Evolutionary conservation across 2,329 filamentous ascomycete species (phyloP).

Genomic region (Arthrobotrys sphaeroides): DNA sequence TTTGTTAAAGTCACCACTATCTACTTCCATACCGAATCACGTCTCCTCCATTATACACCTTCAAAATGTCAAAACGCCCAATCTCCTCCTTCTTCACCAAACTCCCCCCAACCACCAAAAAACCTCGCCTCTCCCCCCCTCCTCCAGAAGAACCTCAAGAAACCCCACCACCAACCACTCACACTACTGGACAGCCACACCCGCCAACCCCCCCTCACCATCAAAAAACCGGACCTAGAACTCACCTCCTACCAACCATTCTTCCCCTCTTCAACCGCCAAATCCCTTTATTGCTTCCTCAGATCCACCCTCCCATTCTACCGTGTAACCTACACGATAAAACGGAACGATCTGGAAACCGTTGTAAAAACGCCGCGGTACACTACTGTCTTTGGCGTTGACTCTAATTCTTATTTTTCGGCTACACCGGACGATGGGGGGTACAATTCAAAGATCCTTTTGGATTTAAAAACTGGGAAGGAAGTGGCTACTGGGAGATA

Average conservation of each 20-base stretch:
- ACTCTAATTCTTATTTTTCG: constrained; percentile 71
- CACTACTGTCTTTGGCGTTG: constrained; percentile 69
- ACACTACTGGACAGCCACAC: constrained; percentile 23
- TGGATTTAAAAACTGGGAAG: constrained; percentile 63
- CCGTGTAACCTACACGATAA: constrained; percentile 77
- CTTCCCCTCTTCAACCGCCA: constrained; percentile 68
- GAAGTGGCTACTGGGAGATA: constrained; percentile 66
- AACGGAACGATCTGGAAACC: constrained; percentile 70
- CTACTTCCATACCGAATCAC: too few relatives aligned
- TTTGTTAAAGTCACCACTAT: too few relatives aligned
- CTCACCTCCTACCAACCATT: constrained; percentile 80
- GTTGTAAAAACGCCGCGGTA: constrained; percentile 69
- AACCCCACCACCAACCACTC: constrained; percentile 9
- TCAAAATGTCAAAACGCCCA: constrained; percentile 37
- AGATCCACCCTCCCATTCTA: constrained; percentile 78
- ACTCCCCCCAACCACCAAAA: constrained; percentile 15
- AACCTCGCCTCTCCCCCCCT: constrained; percentile 3
- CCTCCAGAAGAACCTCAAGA: neutral
- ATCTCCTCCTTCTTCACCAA: constrained; percentile 45
- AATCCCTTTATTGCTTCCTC: constrained; percentile 74
- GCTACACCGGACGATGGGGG: constrained; percentile 59
- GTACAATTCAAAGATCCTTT: constrained; percentile 53
- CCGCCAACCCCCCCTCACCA: constrained; percentile 56
- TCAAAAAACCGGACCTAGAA: constrained; percentile 76
- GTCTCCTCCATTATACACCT: neutral